Evolutionary conservation across 495 filamentous ascomycete genomes (phyloP), one percentile per base, ranked within the genome.

Genomic region (Tuber brumale): DNA sequence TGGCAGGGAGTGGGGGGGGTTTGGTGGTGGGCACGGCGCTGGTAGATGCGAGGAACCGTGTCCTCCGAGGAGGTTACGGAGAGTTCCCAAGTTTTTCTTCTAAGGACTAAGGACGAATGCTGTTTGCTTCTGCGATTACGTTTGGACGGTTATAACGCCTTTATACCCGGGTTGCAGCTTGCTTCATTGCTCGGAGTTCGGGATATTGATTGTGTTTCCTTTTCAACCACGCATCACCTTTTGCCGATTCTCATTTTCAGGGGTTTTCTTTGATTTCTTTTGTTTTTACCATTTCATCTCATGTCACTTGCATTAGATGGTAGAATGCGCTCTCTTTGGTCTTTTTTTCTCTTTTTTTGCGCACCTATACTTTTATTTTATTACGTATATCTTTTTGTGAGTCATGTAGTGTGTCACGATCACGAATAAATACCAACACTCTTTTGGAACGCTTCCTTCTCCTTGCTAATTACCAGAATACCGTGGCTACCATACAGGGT

Each of bases 1-100:
- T 18, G 14, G 27, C 6, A 27, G 27, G 31, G 57, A 35, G 27
- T 27, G 27, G 57, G 18, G 57, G 14, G 57, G 57, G 10, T 7
- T 5, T 3, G 2, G 27, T 7, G n/a, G 57, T 18, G 27, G 27
- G 12, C 10, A 35, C 57, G 27, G 14, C 57, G 57, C 57, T 35
- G 27, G 31, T 35, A 8, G 3, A 66, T 66, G 35, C 31, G 57
- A 66, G 14, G 27, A 66, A 66, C 57, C 27, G 19, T 35, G 3
- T 19, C 57, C 57, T 8, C 57, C 57, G 27, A 66, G 57, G n/a
- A 35, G 57, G 57, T 7, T 66, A 66, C 57, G 57, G 31, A 66
- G 57, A 27, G 57, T 66, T 66, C 27, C 57, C 5, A 66, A 66
- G 57, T 66, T 66, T 66, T 66, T 27, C 57, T 66, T 66, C 57